phyloP scores from a whole-genome alignment of 495 filamentous ascomycete genomes.

The Oidiodendron maius region DNA sequence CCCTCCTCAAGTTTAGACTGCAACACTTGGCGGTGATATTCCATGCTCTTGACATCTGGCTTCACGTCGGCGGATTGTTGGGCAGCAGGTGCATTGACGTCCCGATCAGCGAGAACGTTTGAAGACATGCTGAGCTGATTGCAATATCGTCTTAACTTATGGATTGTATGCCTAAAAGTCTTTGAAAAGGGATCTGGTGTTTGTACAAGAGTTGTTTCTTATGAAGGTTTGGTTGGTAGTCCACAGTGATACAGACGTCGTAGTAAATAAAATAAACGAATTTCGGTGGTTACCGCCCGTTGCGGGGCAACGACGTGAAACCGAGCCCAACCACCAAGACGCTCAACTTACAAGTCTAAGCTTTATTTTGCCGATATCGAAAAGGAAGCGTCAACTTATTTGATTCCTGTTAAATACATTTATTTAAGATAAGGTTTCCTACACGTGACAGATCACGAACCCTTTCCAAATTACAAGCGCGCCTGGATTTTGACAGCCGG shows the following conservation, averaged over 20 bases:
- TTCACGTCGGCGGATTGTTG: slow-evolving; percentile 11
- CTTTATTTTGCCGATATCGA: too few species aligned
- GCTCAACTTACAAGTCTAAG: too few species aligned
- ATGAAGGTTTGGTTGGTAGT: not conserved
- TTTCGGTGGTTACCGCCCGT: not conserved
- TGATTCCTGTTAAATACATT: too few species aligned
- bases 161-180: not conserved
- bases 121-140: slow-evolving; percentile 20
- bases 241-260: too few species aligned
- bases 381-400: too few species aligned
- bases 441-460: too few species aligned
- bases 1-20: slow-evolving; percentile 63
- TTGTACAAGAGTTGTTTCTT: not conserved
- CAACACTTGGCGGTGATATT: slow-evolving; percentile 73
- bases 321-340: too few species aligned
- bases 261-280: not conserved
- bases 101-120: slow-evolving; percentile 49
- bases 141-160: not conserved
- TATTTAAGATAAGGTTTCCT: too few species aligned
- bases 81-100: slow-evolving; percentile 40
- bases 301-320: not conserved
- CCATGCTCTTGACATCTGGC: slow-evolving; percentile 56
- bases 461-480: slow-evolving; percentile 42
- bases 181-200: not conserved
- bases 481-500: slow-evolving; percentile 45